Base-by-base conservation (phyloP, 257 asterid genomes). In the Cruciata laevipes region DNA sequence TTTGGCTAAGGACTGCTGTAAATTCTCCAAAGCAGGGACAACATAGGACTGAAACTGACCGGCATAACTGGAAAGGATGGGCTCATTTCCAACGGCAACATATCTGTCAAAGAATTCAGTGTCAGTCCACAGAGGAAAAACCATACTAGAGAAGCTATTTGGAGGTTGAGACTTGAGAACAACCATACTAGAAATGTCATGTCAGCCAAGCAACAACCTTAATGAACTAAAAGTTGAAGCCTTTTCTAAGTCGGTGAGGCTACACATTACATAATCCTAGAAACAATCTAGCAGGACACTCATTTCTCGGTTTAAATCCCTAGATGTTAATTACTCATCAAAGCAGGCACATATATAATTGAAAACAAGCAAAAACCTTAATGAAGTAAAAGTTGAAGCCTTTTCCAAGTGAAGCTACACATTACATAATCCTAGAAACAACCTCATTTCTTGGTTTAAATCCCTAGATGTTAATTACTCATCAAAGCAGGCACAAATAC, bases 31-130 rank as follows among this genome's bases (percentile, higher is more conserved):
- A n/a, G 96, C 84, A 47, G 97, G 97, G 72, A 89, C 71, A 20
- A 93, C 85, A 30, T 80, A 84, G 23, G 97, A 81, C 74, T 88
- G 95, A 58, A 77, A 93, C 37, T 89, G 94, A 66, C 96, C 94
- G 27, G 88, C 73, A 71, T 86, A 93, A 74, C 97, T 77, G 33
- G 82, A 68, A 52, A 93, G 90, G 78, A 93, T 89, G 38, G 98
- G 98, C 71, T 92, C 98, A 66, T 92, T 92, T 65, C 98, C 97
- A 0, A 93, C 95, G 3, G 97, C 98, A 73, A 93, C 81, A 25
- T 86, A 89, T 85, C 98, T 93, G 84, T n/a, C 68, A 74, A 52
- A 68, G 51, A 57, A 72, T 71, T 67, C 24, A 40, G 61, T 8
- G 61, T 63, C 49, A 65, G 61, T 75, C 35, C 30, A 27, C 30